Percentiles rank a stretch among this genome's conserved stretches.
These are phyloP conservation scores for Cytospora paraplurivora DNA, from an alignment of 2,329 filamentous ascomycete species.

Conservation along the genomic window DNA sequence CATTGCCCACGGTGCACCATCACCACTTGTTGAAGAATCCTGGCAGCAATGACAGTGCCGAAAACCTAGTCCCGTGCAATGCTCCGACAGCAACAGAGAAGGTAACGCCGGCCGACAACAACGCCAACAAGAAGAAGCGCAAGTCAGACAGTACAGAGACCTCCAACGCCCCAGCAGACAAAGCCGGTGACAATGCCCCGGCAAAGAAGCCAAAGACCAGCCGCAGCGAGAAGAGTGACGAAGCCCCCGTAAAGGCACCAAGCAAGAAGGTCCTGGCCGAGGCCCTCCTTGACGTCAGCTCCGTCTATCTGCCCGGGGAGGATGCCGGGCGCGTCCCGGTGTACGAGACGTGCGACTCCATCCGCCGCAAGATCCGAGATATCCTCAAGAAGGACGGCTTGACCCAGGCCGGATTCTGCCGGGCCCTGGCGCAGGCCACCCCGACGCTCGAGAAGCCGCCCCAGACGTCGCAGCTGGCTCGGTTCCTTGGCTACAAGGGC, in stretches of 20 bases:
- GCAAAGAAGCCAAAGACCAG: neutral
- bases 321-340: conserved; percentile 47
- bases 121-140: neutral
- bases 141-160: neutral
- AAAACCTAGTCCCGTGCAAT: neutral
- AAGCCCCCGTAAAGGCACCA: neutral
- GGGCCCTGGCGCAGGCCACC: conserved; percentile 45
- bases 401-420: conserved; percentile 53
- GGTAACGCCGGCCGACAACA: neutral
- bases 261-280: conserved; percentile 7
- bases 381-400: conserved; percentile 49
- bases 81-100: neutral
- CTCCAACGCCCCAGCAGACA: neutral
- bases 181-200: neutral
- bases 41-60: neutral
- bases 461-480: conserved; percentile 42
- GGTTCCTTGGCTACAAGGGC: conserved; percentile 54
- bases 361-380: conserved; percentile 57
- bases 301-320: conserved; percentile 47
- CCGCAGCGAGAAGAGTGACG: neutral
- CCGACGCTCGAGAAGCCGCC: conserved; percentile 40
- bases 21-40: neutral
- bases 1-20: neutral
- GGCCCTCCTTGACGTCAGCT: conserved; percentile 31
- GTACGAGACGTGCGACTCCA: conserved; percentile 60